A percentile compares a stretch with the other conserved stretches of the same genome.
Conservation (phyloP, 192 early-diverging fungal genomes). For the Backusella psychrophila region DNA sequence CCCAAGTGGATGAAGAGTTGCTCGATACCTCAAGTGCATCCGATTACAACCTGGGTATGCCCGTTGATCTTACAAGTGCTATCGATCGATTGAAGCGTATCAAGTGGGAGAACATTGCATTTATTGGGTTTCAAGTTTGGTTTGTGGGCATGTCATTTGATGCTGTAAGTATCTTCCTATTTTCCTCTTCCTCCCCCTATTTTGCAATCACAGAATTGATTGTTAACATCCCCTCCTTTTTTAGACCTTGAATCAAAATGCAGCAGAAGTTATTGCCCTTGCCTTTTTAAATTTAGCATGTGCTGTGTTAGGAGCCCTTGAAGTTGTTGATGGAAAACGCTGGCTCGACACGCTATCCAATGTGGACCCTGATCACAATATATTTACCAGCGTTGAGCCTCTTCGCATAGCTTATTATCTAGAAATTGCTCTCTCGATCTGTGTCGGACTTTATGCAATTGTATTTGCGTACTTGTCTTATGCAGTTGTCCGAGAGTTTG, state of each 20-base stretch:
- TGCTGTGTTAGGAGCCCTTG: conserved; percentile 28
- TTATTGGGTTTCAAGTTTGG: conserved; percentile 38
- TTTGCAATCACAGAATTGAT: neutral
- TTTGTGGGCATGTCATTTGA: conserved; percentile 37
- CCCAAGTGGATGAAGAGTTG: conserved; percentile 6
- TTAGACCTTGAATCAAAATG: conserved; percentile 37
- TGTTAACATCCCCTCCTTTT: neutral
- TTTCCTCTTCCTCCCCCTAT: neutral
- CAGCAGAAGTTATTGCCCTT: conserved; percentile 35
- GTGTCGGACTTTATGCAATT: conserved; percentile 26
- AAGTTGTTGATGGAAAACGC: conserved; percentile 28
- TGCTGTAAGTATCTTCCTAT: conserved; percentile 28
- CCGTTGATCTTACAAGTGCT: neutral
- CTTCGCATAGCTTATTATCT: conserved; percentile 23
- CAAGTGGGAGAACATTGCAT: conserved; percentile 41
- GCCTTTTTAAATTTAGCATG: conserved; percentile 33
- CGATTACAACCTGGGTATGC: neutral
- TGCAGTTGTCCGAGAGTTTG: conserved; percentile 26
- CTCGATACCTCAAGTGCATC: neutral
- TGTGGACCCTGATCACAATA: neutral
- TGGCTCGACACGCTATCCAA: conserved; percentile 24
- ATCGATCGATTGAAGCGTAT: conserved; percentile 29
- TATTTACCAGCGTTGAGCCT: conserved; percentile 1
- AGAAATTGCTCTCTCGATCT: conserved; percentile 30
- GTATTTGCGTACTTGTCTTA: conserved; percentile 28